Percentiles rank a stretch among this genome's conserved stretches.
Conservation (phyloP, 129 eudicot species). For the Artemisia tridentata region DNA sequence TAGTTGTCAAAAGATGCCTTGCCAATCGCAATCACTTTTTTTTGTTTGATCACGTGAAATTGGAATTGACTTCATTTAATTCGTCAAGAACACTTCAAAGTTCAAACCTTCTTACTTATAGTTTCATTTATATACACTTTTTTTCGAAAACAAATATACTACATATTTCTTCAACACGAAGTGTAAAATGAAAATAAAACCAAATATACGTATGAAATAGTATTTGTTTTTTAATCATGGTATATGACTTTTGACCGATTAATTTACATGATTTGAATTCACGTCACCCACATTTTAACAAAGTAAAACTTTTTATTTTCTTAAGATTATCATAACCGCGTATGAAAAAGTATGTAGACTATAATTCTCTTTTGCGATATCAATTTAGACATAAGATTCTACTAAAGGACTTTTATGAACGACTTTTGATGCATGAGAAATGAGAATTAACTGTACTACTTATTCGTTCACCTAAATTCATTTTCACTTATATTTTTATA, state of each 20-base stretch:
- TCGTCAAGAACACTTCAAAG: conserved; percentile 19
- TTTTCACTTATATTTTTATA: conserved; percentile 17
- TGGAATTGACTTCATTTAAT: conserved; percentile 24
- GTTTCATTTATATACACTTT: not conserved
- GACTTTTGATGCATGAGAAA: conserved; percentile 7
- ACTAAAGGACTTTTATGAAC: not conserved
- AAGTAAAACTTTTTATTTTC: too few relatives aligned
- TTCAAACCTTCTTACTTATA: conserved; percentile 5
- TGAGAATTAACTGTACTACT: not conserved
- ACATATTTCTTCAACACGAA: not conserved
- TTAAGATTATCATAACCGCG: too few relatives aligned
- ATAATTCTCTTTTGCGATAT: too few relatives aligned
- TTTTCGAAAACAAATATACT: not conserved
- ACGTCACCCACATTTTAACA: too few relatives aligned
- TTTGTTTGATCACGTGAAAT: conserved; percentile 19
- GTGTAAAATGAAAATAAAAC: not conserved
- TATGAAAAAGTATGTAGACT: too few relatives aligned
- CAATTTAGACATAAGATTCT: too few relatives aligned
- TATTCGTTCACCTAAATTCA: conserved; percentile 1
- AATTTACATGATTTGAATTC: too few relatives aligned
- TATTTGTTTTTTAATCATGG: too few relatives aligned
- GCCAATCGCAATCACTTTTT: conserved; percentile 21
- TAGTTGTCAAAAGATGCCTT: conserved; percentile 13
- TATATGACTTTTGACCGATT: too few relatives aligned
- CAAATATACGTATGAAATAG: too few relatives aligned